These are phyloP conservation scores for Suillus subluteus DNA, from an alignment of 768 basidiomycete genomes.

Conservation along the genomic window DNA sequence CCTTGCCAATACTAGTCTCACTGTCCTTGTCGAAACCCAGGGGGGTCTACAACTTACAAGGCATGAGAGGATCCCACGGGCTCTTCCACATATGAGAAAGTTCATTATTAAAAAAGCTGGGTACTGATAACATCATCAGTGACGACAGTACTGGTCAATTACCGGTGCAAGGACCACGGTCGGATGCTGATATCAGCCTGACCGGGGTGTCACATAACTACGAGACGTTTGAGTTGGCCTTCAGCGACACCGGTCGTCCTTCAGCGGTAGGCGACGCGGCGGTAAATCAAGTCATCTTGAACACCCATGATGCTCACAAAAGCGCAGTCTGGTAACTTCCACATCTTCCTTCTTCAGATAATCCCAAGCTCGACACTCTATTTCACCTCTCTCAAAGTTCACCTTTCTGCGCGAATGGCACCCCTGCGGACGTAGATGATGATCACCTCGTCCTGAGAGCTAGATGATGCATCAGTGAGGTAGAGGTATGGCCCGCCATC, in stretches of 20 bases:
- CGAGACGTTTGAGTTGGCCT: neutral
- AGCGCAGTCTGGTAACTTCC: neutral
- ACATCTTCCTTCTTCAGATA: constrained; percentile 2
- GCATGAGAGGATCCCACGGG: neutral
- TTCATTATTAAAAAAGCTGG: constrained; percentile 9
- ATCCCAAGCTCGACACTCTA: neutral
- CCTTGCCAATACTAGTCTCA: neutral
- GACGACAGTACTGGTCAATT: neutral
- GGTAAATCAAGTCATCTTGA: neutral
- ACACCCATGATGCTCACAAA: neutral
- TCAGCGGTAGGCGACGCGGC: neutral
- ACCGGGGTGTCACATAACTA: neutral
- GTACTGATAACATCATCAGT: neutral
- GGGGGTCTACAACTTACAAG: neutral
- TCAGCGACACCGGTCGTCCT: neutral
- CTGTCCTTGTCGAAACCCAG: neutral
- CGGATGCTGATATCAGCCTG: too few species aligned
- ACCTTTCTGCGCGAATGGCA: neutral
- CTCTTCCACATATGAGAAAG: neutral
- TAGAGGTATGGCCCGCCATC: neutral
- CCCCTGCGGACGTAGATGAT: neutral
- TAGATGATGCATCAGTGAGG: neutral
- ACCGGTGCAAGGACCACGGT: neutral
- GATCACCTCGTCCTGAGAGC: neutral
- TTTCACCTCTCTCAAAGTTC: neutral